Percentiles rank a stretch among this genome's conserved stretches.
Conservation (phyloP, 164 flowering plant species). For the Platanus orientalis region DNA sequence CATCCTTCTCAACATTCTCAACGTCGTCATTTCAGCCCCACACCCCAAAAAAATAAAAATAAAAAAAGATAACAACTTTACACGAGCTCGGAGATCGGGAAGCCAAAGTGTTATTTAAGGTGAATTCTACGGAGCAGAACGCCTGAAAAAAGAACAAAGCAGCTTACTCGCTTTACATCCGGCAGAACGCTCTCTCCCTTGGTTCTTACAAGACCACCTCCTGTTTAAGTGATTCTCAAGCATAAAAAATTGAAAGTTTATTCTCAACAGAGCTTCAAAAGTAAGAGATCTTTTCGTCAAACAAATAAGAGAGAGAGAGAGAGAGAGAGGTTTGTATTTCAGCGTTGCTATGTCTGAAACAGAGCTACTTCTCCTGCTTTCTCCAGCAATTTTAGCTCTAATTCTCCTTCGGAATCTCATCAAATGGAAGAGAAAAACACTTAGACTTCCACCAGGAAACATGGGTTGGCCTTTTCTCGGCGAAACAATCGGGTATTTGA, state of each 20-base stretch:
- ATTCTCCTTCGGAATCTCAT: constrained; percentile 32
- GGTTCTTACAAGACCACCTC: too few relatives aligned
- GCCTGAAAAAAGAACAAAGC: too few relatives aligned
- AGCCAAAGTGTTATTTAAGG: too few relatives aligned
- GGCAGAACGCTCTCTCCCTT: too few relatives aligned
- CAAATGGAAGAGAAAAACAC: constrained; percentile 31
- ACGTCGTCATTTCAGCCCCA: too few relatives aligned
- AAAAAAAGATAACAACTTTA: too few relatives aligned
- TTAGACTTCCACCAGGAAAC: constrained; percentile 73
- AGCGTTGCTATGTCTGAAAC: constrained; percentile 40
- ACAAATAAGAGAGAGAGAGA: constrained; percentile 12
- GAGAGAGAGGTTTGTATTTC: not conserved
- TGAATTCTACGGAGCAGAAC: not conserved
- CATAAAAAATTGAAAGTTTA: constrained; percentile 3
- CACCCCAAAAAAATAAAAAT: too few relatives aligned
- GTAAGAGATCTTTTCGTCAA: not conserved
- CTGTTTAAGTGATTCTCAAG: not conserved
- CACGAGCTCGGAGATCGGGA: too few relatives aligned
- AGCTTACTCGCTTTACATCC: too few relatives aligned
- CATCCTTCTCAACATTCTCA: too few relatives aligned
- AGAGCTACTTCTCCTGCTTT: constrained; percentile 39
- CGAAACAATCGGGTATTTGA: constrained; percentile 75
- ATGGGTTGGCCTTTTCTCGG: constrained; percentile 91
- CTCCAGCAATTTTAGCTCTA: constrained; percentile 36
- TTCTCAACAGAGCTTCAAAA: constrained; percentile 1